Percentiles rank a stretch among this genome's conserved stretches.
phyloP scores from a whole-genome alignment of 108 stramenopile species.

The Skeletonema marinoi region DNA sequence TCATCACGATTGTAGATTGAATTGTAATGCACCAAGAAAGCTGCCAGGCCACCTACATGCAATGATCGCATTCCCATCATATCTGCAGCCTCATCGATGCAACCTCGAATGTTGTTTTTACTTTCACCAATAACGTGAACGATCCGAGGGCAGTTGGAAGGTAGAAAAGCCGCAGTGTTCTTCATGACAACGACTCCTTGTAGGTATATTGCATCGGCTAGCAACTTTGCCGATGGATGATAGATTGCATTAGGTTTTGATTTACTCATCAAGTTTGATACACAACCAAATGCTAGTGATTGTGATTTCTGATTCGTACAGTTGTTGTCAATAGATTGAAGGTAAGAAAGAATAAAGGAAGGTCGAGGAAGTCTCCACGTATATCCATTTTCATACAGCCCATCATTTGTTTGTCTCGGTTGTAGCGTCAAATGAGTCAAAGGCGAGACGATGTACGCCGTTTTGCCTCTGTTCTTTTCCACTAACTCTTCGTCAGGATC shows the following conservation, averaged over 20 bases:
- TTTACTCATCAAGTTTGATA: not conserved
- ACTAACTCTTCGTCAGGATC: not conserved
- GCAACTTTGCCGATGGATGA: constrained; percentile 40
- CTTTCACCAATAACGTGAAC: constrained; percentile 65
- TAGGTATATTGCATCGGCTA: constrained; percentile 41
- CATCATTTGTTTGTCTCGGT: not conserved
- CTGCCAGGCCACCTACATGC: constrained; percentile 68
- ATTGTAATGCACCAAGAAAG: constrained; percentile 58
- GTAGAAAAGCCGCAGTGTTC: not conserved
- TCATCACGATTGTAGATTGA: constrained; percentile 23
- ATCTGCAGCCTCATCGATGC: constrained; percentile 66
- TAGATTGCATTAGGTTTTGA: not conserved
- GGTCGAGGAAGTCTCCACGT: constrained; percentile 40
- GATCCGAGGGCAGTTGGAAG: constrained; percentile 17
- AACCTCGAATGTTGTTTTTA: constrained; percentile 55
- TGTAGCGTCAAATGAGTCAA: constrained; percentile 36
- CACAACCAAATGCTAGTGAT: not conserved
- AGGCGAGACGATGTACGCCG: constrained; percentile 38
- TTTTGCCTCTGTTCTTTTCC: not conserved
- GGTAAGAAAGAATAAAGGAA: constrained; percentile 17
- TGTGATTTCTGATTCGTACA: not conserved
- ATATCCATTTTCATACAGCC: constrained; percentile 7
- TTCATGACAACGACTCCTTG: not conserved
- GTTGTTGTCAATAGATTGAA: constrained; percentile 20
- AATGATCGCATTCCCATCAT: constrained; percentile 69